A percentile compares a stretch with the other conserved stretches of the same genome.
phyloP scores from a whole-genome alignment of 768 basidiomycete genomes.

The Panaeolus papilionaceus region DNA sequence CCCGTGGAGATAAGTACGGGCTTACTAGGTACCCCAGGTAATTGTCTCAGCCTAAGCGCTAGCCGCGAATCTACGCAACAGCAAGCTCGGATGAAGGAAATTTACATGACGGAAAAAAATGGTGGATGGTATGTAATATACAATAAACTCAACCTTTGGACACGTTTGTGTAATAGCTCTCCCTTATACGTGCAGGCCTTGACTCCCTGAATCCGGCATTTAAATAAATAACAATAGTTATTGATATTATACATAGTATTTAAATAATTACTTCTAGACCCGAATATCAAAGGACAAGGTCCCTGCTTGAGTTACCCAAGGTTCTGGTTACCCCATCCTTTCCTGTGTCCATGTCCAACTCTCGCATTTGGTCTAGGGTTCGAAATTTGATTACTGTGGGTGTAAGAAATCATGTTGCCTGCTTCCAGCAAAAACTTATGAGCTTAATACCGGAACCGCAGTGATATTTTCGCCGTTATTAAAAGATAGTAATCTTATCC shows the following conservation, averaged over 20 bases:
- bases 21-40: neutral
- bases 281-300: conserved; percentile 2
- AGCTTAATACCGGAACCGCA: neutral
- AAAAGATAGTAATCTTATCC: neutral
- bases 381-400: neutral
- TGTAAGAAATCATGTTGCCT: neutral
- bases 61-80: neutral
- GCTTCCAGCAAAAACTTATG: neutral
- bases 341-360: neutral
- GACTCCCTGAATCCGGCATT: neutral
- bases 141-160: neutral
- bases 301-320: conserved; percentile 2
- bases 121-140: neutral
- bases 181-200: neutral
- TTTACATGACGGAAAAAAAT: neutral
- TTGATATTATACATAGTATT: neutral
- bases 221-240: neutral
- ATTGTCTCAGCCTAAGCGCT: neutral
- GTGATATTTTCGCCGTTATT: neutral
- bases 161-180: conserved; percentile 7
- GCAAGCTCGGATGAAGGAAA: neutral
- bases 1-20: conserved; percentile 8
- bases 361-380: conserved; percentile 4
- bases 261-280: conserved; percentile 9
- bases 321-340: conserved; percentile 2